Conservation (phyloP, 352 stramenopile species). For the Pelagophyceae sp. region DNA sequence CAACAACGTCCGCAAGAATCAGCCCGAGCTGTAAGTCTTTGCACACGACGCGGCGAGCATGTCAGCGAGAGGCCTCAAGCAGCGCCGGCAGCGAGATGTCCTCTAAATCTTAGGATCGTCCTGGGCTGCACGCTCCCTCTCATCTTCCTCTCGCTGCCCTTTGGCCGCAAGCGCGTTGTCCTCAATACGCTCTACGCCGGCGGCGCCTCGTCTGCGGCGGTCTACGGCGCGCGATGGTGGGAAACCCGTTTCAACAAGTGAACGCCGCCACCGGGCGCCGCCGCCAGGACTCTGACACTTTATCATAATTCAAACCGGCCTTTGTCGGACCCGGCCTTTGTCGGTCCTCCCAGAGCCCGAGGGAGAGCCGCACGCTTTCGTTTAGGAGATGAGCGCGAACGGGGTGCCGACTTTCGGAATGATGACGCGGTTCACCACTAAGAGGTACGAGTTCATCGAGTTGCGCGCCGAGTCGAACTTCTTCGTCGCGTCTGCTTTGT, state of each 20-base stretch:
- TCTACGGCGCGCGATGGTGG: not conserved
- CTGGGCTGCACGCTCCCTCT: not conserved
- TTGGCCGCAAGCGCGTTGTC: not conserved
- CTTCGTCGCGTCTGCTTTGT: constrained; percentile 24
- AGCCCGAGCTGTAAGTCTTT: not conserved
- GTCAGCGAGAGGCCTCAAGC: no score
- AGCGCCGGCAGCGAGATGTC: no score
- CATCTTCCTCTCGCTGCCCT: not conserved
- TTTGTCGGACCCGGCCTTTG: no score
- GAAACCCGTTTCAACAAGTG: not conserved
- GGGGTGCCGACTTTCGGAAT: constrained; percentile 5
- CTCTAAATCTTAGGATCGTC: no score
- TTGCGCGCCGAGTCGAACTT: not conserved
- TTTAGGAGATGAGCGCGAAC: constrained; percentile 5
- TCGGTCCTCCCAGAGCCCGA: no score
- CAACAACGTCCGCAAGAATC: not conserved
- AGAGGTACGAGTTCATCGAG: not conserved
- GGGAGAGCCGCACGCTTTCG: no score
- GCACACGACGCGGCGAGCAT: no score
- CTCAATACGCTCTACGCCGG: not conserved
- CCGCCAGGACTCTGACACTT: no score
- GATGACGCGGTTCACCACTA: constrained; percentile 5
- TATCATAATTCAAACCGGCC: no score
- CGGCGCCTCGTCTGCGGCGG: not conserved
- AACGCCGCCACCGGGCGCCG: not conserved